Evolutionary conservation across 331 rosid species (phyloP).

Genomic region (Pyracantha coccinea): DNA sequence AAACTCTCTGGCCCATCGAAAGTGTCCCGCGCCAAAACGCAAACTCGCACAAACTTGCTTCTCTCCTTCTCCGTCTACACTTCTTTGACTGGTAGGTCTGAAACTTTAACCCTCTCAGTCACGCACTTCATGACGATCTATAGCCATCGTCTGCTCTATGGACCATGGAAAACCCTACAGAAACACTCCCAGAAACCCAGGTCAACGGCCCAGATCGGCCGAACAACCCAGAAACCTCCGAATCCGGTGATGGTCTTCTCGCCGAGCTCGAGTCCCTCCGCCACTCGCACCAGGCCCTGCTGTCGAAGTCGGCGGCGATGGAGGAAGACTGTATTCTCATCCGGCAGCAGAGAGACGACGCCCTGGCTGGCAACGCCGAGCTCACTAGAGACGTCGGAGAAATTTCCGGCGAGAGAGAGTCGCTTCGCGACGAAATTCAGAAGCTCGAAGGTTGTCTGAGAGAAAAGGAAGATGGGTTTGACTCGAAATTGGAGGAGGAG

Average conservation of each 20-base stretch:
- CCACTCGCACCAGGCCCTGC: conserved; percentile 18
- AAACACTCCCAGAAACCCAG: conserved; percentile 3
- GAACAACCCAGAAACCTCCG: background rate
- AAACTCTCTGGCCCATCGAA: background rate
- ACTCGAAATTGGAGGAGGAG: conserved; percentile 20
- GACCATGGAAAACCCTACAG: conserved; percentile 35
- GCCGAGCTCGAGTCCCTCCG: conserved; percentile 28
- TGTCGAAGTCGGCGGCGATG: background rate
- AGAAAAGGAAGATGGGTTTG: conserved; percentile 7
- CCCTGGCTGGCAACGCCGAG: conserved; percentile 5
- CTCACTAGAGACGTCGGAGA: conserved; percentile 12
- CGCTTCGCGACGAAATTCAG: conserved; percentile 16
- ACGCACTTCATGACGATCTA: conserved; percentile 17
- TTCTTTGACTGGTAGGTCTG: conserved; percentile 54
- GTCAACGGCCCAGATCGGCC: conserved; percentile 9
- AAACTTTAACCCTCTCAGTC: background rate
- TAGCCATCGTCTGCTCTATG: conserved; percentile 7
- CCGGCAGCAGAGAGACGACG: background rate
- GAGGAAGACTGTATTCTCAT: conserved; percentile 10
- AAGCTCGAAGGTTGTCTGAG: conserved; percentile 16
- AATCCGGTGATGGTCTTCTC: conserved; percentile 9
- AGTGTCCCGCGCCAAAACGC: background rate
- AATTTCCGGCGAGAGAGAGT: conserved; percentile 23
- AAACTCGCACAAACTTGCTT: background rate
- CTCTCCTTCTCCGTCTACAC: background rate